Evolutionary conservation across 257 asterid species (phyloP).

Genomic region (Plantago major): DNA sequence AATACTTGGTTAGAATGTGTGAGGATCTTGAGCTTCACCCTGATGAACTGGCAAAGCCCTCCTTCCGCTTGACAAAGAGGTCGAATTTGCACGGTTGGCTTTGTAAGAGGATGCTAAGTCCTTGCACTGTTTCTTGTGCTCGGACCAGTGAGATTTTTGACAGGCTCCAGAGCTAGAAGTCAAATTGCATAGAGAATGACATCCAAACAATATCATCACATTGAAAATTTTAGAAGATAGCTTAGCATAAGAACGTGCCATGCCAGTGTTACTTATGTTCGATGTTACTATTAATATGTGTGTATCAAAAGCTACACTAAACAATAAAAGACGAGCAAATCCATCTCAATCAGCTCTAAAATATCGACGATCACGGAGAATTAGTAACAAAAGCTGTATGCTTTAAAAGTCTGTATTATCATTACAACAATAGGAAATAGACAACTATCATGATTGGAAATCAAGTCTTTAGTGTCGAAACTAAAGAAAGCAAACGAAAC

Average conservation of each 20-base stretch:
- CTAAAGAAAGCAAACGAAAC: no score
- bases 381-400: no score
- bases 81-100: slow-evolving; percentile 28
- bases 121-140: slow-evolving; percentile 67
- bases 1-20: slow-evolving; percentile 48
- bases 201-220: slow-evolving; percentile 17
- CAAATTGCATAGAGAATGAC: slow-evolving; percentile 11
- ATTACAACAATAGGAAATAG: no score
- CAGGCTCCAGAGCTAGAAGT: slow-evolving; percentile 68
- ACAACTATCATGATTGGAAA: no score
- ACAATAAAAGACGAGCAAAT: no score
- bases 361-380: no score
- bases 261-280: no score
- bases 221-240: slow-evolving; percentile 1
- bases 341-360: no score
- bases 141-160: slow-evolving; percentile 86
- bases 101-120: slow-evolving; percentile 38
- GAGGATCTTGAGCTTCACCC: slow-evolving; percentile 33
- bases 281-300: no score
- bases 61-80: slow-evolving; percentile 33
- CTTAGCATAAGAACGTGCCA: background rate
- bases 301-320: no score
- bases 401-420: no score
- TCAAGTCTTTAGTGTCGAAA: no score
- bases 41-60: slow-evolving; percentile 32